Conservation (phyloP, 1,139 yeast genomes). For the Lodderomyces parapsilosis region DNA sequence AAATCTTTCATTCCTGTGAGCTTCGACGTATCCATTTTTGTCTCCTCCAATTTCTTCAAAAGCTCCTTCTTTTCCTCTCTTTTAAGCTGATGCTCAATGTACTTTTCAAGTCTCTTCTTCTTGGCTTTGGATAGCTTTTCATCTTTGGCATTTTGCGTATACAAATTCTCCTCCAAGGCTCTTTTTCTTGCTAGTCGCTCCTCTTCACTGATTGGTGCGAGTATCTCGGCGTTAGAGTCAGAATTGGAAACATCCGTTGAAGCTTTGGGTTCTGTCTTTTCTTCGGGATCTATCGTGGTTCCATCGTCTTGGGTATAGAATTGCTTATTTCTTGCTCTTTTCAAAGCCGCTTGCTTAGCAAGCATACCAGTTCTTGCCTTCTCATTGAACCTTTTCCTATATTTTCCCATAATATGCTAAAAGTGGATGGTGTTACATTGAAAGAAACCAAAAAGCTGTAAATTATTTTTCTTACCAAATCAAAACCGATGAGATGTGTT, state of each 20-base stretch:
- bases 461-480: neutral
- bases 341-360: constrained; percentile 73
- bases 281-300: constrained; percentile 13
- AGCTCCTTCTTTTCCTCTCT: constrained; percentile 84
- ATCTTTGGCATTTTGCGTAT: constrained; percentile 54
- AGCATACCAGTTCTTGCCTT: constrained; percentile 85
- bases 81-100: constrained; percentile 82
- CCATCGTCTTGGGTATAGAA: constrained; percentile 39
- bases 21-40: constrained; percentile 69
- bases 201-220: constrained; percentile 48
- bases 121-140: constrained; percentile 71
- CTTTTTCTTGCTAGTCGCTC: constrained; percentile 69
- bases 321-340: constrained; percentile 66
- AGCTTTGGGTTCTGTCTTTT: constrained; percentile 1
- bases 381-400: constrained; percentile 77
- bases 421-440: neutral
- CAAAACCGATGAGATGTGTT: neutral
- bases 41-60: constrained; percentile 66
- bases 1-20: constrained; percentile 72
- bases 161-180: constrained; percentile 56
- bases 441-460: neutral
- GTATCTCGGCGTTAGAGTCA: constrained; percentile 63
- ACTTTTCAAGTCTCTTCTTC: constrained; percentile 73
- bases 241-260: constrained; percentile 10
- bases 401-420: constrained; percentile 64